Evolutionary conservation across 805 yeast species (phyloP), one percentile per base, ranked within the genome.

Genomic region (Candida nanaspora): DNA sequence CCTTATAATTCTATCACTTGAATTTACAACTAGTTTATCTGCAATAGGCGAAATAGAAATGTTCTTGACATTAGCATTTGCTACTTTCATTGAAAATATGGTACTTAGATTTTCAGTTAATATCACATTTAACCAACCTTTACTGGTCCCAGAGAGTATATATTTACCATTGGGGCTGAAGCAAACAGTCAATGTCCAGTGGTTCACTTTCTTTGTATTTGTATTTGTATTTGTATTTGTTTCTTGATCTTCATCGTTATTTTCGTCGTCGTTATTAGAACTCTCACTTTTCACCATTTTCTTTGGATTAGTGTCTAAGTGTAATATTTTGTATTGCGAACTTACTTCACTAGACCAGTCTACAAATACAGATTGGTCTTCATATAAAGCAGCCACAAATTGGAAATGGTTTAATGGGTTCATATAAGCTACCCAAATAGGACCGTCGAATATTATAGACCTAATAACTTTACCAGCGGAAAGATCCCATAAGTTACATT

Each of bases 401-500:
- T 65, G 59, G 27, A 59, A 57, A 6, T 61, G 64, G 43, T 72
- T 57, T 0, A 39, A 41, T 1, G 87, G 86, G 49, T 74, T 74
- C 53, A 82, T 53, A 40, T 65, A 63, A 9, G 85, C 79, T 49
- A 67, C 72, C 94, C 94, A 85, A 2, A 86, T 70, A 1, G 94
- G 86, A 0, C 83, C 76, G 40, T 79, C 82, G 49, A 86, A 80
- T 36, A 65, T 62, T 37, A 74, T 63, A 3, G 57, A 66, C 43
- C 71, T 65, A 35, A 68, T 54, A 39, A 75, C 66, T 37, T 55
- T 45, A 36, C 65, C 55, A 50, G 64, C 52, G 21, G 59, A 47
- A 46, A 89, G 59, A 61, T 87, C 96, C 96, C 96, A 89, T 25
- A 88, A 54, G 37, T 82, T 76, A 33, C 82, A 74, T 38, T 69